Conservation (phyloP, 78 protist species). For the Diacronema lutheri region DNA sequence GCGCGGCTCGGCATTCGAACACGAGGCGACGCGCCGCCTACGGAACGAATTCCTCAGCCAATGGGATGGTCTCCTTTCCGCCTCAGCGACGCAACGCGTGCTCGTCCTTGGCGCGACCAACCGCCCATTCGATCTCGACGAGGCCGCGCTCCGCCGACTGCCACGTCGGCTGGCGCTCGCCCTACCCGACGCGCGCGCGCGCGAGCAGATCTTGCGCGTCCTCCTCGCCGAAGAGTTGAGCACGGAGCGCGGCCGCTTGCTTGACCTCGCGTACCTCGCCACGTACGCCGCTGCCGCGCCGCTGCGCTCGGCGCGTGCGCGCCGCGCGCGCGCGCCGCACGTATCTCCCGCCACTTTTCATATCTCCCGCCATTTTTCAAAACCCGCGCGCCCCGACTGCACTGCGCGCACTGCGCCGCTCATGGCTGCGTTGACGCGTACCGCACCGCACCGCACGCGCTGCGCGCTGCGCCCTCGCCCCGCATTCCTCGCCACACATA, state of each 20-base stretch:
- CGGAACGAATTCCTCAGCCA: conserved; percentile 44
- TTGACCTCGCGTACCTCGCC: neutral
- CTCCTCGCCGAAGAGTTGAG: no score
- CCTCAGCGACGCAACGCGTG: conserved; percentile 38
- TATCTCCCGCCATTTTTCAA: no score
- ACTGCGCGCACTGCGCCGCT: no score
- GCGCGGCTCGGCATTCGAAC: conserved; percentile 52
- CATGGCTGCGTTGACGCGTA: no score
- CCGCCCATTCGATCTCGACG: conserved; percentile 69
- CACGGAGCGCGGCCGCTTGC: conserved; percentile 11
- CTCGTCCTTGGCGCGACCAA: conserved; percentile 66
- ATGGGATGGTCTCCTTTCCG: conserved; percentile 56
- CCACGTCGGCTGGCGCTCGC: conserved; percentile 54
- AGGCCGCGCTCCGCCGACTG: conserved; percentile 68
- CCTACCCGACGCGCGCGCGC: conserved; percentile 51
- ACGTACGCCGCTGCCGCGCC: conserved; percentile 22
- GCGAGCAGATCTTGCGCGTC: conserved; percentile 45
- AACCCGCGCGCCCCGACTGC: no score
- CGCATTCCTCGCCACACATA: no score
- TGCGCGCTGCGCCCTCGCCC: no score
- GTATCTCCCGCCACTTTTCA: no score
- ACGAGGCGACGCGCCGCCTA: conserved; percentile 61
- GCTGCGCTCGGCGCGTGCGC: neutral
- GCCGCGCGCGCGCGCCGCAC: no score
- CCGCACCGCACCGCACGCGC: no score